Evolutionary conservation across 2,329 filamentous ascomycete species (phyloP), one percentile per base, ranked within the genome.

Genomic region (Paraconiothyrium brasiliense): DNA sequence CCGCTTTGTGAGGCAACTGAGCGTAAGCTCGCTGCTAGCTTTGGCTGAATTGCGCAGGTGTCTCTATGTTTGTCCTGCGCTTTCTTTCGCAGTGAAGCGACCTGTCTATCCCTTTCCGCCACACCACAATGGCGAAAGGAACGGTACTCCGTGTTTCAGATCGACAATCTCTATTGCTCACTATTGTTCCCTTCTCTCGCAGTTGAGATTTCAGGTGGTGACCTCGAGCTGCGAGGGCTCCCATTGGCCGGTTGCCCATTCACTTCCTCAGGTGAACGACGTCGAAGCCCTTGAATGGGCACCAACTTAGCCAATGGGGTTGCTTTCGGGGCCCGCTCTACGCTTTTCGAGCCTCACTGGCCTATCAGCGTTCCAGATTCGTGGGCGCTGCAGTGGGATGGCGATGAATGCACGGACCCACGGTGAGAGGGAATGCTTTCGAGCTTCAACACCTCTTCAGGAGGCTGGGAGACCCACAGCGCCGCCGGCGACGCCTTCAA

Each of bases 331-430:
- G n/a, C 20, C 49, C 34, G 41, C 34, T 20, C 49, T 52, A 3
- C 14, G 20, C 20, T 6, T 43, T 44, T 44, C 7, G 20, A 44
- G 7, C 14, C 5, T 24, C 7, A 32, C 11, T 20, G 7, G 24
- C 51, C 51, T 24, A 54, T 54, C 51, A 54, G 37, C 14, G 22
- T 32, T 20, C 22, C 4, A 20, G 37, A n/a, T 10, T 32, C 11
- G 37, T 8, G 27, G 24, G 37, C 27, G 22, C n/a, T 41, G 10
- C n/a, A 30, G 30, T 6, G 24, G 24, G 10, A 9, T 11, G 4
- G 22, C 51, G 16, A 16, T 54, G 51, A 54, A 32, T 34, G 37
- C 51, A 54, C 51, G 37, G 51, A 54, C 27, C 11, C 3, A 10
- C 14, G 7, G 24, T 44, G 24, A 54, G 27, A 52, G 49, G 10